Percentiles rank a stretch among this genome's conserved stretches.
These are phyloP conservation scores for Hippophae gyantsensis DNA, from an alignment of 306 rosid species.

Conservation along the genomic window DNA sequence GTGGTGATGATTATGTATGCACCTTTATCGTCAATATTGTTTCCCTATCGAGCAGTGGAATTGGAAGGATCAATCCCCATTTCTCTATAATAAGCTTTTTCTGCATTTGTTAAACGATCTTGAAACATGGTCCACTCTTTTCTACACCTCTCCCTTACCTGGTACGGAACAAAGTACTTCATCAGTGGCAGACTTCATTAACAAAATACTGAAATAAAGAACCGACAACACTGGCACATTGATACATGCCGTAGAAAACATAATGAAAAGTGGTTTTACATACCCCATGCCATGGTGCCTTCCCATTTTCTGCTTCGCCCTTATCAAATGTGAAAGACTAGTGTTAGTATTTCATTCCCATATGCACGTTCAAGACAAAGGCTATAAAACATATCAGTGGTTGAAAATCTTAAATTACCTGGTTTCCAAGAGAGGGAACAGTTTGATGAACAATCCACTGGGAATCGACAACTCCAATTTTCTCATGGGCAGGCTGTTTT, in stretches of 20 bases:
- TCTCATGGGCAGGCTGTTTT: conserved; percentile 91
- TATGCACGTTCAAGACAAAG: not conserved
- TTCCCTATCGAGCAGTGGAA: conserved; percentile 34
- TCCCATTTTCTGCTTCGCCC: conserved; percentile 77
- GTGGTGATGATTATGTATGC: conserved; percentile 26
- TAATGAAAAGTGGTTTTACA: conserved; percentile 10
- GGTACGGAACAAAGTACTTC: conserved; percentile 19
- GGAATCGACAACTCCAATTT: conserved; percentile 94
- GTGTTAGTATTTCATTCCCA: not conserved
- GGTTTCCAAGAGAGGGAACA: conserved; percentile 87
- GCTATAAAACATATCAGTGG: not conserved
- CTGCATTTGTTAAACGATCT: conserved; percentile 70
- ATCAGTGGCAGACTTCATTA: conserved; percentile 12
- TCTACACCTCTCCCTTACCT: conserved; percentile 94
- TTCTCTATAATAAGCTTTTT: conserved; percentile 54
- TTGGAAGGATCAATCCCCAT: conserved; percentile 41
- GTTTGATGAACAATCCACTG: conserved; percentile 95
- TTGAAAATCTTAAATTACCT: conserved; percentile 31
- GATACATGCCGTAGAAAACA: too few species aligned
- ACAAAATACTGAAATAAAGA: not conserved
- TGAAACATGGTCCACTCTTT: conserved; percentile 97
- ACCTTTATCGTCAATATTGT: not conserved
- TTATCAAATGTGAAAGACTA: conserved; percentile 5
- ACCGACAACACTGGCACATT: not conserved
- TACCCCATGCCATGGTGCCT: conserved; percentile 88